Evolutionary conservation across 2,329 filamentous ascomycete genomes (phyloP), one percentile per base, ranked within the genome.

Genomic region (Epichloe coenophiala): DNA sequence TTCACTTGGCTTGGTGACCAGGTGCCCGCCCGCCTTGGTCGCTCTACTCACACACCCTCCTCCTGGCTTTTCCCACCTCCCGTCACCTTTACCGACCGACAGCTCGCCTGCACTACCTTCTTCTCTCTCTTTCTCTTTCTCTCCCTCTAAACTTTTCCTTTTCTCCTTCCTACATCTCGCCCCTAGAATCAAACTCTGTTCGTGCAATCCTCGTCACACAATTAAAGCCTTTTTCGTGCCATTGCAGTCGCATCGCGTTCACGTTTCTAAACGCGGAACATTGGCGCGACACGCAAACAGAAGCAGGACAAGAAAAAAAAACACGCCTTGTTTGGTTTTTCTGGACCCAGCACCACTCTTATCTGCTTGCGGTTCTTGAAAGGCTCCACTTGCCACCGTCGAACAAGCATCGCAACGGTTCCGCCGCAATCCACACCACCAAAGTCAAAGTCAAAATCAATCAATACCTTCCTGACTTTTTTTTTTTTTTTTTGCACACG

Each of bases 361-460:
- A 55, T 53, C 56, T 60, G 56, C 52, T 59, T 60, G 57, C 57
- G 58, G 58, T 54, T 56, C 53, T 53, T 39, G 52, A 56, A 52
- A 49, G 55, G 56, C 50, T 56, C 56, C 55, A 57, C 57, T 58
- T 56, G 55, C 58, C 54, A 53, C 52, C 56, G 53, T 50, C 49
- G 49, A 57, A 54, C 53, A 54, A 55, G 56, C 51, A 56, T 54
- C 55, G 47, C 49, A 56, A 55, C 54, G 56, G 56, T 58, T 55
- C 52, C 56, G 54, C 53, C 51, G 54, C 49, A 47, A 51, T 52
- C 55, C 55, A 54, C 51, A 45, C 41, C 52, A 51, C 52, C 49
- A 37, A 48, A 50, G 23, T 47, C 49, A 53, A 45, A 21, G 23
- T 47, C 49, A 53, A 45, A 21, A 45, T 50, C 48, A 53, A 47